These are phyloP conservation scores for Warburgia ugandensis DNA, from an alignment of 164 flowering plant genomes.

Conservation along the genomic window DNA sequence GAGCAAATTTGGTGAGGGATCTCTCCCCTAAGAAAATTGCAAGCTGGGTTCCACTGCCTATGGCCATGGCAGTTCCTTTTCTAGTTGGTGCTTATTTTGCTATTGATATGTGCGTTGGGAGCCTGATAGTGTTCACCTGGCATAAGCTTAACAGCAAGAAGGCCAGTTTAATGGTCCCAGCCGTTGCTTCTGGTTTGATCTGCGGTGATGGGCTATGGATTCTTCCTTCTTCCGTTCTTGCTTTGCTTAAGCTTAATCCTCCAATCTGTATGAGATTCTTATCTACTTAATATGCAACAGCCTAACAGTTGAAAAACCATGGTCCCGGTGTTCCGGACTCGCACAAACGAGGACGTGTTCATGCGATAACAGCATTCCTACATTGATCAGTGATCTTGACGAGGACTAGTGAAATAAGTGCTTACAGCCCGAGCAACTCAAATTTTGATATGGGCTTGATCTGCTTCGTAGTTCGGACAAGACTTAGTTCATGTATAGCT, in stretches of 20 bases:
- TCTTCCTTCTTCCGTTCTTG: slow-evolving; percentile 29
- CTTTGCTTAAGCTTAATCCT: slow-evolving; percentile 23
- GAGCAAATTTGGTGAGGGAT: slow-evolving; percentile 56
- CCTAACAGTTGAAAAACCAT: background rate
- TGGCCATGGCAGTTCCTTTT: slow-evolving; percentile 98
- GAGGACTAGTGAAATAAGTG: too few relatives aligned
- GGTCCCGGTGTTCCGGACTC: background rate
- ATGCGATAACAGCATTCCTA: too few relatives aligned
- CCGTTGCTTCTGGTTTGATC: slow-evolving; percentile 42
- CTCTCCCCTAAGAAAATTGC: slow-evolving; percentile 36
- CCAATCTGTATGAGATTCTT: slow-evolving; percentile 65
- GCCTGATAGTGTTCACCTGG: slow-evolving; percentile 71
- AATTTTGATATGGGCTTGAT: too few relatives aligned
- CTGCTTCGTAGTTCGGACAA: too few relatives aligned
- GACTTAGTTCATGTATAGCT: too few relatives aligned
- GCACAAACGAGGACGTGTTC: background rate
- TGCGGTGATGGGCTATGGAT: slow-evolving; percentile 35
- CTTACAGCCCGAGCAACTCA: too few relatives aligned
- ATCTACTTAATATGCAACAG: slow-evolving; percentile 3
- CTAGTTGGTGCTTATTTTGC: slow-evolving; percentile 83
- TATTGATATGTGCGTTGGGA: slow-evolving; percentile 89
- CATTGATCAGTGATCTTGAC: too few relatives aligned
- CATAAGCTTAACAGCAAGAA: slow-evolving; percentile 39
- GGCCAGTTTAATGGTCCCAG: slow-evolving; percentile 51
- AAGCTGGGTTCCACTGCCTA: slow-evolving; percentile 75